phyloP scores from a whole-genome alignment of 23 red algal species.

The Chondrus crispus region DNA sequence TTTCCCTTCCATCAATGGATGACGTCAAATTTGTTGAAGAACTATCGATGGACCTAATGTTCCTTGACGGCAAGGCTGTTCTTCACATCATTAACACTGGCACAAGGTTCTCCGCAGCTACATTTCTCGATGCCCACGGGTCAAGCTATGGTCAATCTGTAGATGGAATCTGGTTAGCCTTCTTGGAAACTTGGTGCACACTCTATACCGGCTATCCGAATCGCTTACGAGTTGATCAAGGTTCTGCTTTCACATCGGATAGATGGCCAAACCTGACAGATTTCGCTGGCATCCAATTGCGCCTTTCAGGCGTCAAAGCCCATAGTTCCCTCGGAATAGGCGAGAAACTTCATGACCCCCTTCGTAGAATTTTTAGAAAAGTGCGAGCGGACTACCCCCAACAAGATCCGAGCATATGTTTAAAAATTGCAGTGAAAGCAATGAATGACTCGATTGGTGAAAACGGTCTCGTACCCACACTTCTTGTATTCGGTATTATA shows the following conservation, averaged over 20 bases:
- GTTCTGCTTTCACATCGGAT: neutral
- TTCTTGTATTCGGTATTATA: neutral
- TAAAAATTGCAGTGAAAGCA: neutral
- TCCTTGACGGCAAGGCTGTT: conserved; percentile 7
- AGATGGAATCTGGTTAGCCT: neutral
- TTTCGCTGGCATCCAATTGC: neutral
- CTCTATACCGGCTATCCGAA: conserved; percentile 4
- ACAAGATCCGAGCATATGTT: neutral
- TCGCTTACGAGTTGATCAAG: neutral
- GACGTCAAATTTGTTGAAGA: neutral
- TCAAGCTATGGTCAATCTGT: neutral
- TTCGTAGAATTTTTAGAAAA: conserved; percentile 14
- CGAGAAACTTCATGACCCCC: neutral
- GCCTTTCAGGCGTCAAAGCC: neutral
- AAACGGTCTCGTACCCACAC: neutral
- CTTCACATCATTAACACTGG: neutral
- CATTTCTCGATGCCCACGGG: neutral
- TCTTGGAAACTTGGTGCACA: conserved; percentile 1
- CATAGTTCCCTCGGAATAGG: conserved; percentile 1
- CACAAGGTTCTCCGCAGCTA: neutral
- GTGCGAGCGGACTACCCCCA: neutral
- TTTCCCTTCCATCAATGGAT: neutral
- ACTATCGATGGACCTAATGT: neutral
- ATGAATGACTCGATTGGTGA: neutral
- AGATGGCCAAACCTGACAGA: neutral